Percentiles rank a stretch among this genome's conserved stretches.
Conservation (phyloP, 257 asterid genomes). For the Gentiana straminea region DNA sequence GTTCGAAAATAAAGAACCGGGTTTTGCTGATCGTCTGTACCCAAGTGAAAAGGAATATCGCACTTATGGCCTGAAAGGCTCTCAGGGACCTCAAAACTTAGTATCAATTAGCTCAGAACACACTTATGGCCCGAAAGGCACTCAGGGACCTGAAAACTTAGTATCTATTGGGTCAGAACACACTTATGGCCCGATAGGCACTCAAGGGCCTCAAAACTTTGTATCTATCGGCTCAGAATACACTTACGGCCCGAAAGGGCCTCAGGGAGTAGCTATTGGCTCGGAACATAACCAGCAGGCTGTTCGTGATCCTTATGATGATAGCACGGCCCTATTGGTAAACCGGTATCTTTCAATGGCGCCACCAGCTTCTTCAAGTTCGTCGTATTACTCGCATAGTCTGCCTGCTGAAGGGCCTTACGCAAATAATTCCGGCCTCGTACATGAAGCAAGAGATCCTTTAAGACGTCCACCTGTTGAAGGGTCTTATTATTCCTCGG, state of each 20-base stretch:
- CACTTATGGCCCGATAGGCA: no score
- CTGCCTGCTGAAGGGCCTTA: constrained; percentile 23
- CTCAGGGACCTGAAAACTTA: no score
- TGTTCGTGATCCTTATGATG: constrained; percentile 41
- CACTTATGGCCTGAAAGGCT: constrained; percentile 41
- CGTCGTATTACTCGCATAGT: constrained; percentile 18
- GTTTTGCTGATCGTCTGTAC: constrained; percentile 18
- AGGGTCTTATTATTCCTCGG: constrained; percentile 20
- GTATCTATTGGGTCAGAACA: no score
- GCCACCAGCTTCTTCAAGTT: constrained; percentile 14
- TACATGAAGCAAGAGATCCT: constrained; percentile 14
- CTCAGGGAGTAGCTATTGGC: constrained; percentile 14
- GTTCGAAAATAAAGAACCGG: constrained; percentile 27
- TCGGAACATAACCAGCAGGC: constrained; percentile 11
- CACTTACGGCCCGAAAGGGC: no score
- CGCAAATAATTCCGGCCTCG: constrained; percentile 18
- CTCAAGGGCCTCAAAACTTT: constrained; percentile 10
- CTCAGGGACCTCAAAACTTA: no score
- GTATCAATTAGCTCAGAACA: no score
- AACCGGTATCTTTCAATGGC: constrained; percentile 51
- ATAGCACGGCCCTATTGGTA: constrained; percentile 56
- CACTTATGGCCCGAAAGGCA: no score
- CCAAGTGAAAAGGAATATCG: constrained; percentile 52
- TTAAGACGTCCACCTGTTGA: constrained; percentile 17
- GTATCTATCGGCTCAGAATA: no score